Conservation (phyloP, 345 rosid species). For the Raphanus raphanistrum region DNA sequence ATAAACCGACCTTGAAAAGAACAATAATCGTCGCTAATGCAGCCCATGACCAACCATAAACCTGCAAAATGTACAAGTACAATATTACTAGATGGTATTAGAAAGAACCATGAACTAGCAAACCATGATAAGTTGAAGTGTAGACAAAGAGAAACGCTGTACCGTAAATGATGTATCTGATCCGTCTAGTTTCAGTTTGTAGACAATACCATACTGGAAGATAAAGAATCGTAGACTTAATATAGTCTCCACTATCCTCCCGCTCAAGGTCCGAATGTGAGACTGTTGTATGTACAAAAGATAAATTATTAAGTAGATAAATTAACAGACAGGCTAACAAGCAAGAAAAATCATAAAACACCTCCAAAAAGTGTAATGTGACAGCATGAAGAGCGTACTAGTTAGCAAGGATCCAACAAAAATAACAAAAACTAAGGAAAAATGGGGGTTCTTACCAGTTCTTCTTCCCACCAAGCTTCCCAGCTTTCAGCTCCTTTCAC, state of each 20-base stretch:
- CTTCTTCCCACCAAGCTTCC: slow-evolving; percentile 99
- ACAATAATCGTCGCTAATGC: slow-evolving; percentile 62
- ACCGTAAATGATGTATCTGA: slow-evolving; percentile 70
- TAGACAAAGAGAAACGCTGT: not conserved
- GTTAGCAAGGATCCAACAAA: not conserved
- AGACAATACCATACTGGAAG: slow-evolving; percentile 92
- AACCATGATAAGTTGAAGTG: not conserved
- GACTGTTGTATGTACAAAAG: slow-evolving; percentile 48
- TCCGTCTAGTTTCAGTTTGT: slow-evolving; percentile 68
- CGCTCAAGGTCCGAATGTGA: slow-evolving; percentile 76
- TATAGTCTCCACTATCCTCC: slow-evolving; percentile 86
- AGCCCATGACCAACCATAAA: slow-evolving; percentile 83
- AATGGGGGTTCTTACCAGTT: slow-evolving; percentile 57
- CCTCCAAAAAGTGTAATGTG: not conserved
- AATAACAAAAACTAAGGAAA: not conserved
- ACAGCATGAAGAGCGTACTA: not conserved
- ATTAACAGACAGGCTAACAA: too few relatives aligned
- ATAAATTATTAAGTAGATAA: not conserved
- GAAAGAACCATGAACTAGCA: not conserved
- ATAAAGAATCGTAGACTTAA: slow-evolving; percentile 84
- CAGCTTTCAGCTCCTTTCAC: slow-evolving; percentile 98
- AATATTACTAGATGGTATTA: not conserved
- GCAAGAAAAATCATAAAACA: too few relatives aligned
- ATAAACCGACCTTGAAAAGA: slow-evolving; percentile 73
- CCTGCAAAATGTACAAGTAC: slow-evolving; percentile 43